A percentile compares a stretch with the other conserved stretches of the same genome.
These are phyloP conservation scores for Malus hybrid DNA, from an alignment of 331 rosid species.

Conservation along the genomic window DNA sequence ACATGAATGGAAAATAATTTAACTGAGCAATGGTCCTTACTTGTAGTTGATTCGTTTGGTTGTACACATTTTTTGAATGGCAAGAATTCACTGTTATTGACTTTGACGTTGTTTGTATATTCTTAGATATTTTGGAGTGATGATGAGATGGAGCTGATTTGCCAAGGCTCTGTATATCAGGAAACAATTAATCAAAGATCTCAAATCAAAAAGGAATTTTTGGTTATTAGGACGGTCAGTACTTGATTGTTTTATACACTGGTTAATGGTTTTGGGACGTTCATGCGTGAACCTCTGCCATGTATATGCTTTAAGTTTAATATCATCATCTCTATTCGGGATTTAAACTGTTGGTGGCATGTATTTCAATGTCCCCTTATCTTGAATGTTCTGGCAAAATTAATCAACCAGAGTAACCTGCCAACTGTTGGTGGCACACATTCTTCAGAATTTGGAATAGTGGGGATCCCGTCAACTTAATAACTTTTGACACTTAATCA, in stretches of 20 bases:
- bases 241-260: background rate
- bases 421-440: background rate
- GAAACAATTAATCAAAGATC: constrained; percentile 54
- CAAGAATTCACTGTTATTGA: background rate
- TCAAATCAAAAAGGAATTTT: constrained; percentile 48
- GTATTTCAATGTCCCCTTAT: background rate
- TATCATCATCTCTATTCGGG: background rate
- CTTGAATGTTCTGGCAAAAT: too few species aligned
- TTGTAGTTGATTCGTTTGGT: background rate
- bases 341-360: background rate
- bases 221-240: constrained; percentile 38
- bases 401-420: background rate
- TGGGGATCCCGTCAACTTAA: too few species aligned
- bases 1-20: too few species aligned
- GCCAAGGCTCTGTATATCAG: constrained; percentile 42
- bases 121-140: constrained; percentile 63
- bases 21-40: background rate
- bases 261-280: background rate
- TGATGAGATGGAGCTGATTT: constrained; percentile 68
- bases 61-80: too few species aligned
- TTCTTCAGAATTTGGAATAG: too few species aligned
- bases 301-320: background rate
- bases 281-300: background rate
- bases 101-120: constrained; percentile 1
- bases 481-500: too few species aligned